Conservation (phyloP, 768 basidiomycete genomes). For the Rhizopogon salebrosus region DNA sequence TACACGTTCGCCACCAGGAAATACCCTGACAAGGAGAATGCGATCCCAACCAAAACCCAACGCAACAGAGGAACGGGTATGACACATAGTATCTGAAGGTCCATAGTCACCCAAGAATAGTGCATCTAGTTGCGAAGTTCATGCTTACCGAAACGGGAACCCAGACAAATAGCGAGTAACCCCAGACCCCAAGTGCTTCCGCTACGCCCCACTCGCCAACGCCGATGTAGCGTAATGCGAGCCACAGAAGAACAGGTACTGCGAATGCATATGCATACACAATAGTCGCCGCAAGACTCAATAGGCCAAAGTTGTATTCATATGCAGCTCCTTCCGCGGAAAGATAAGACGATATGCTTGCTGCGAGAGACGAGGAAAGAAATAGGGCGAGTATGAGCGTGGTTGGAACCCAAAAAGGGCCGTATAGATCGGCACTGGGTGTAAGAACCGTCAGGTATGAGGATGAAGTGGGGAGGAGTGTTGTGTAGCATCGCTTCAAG, state of each 20-base stretch:
- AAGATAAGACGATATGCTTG: slow-evolving; percentile 84
- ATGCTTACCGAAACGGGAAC: slow-evolving; percentile 73
- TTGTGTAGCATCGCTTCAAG: slow-evolving; percentile 69
- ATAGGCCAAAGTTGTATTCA: slow-evolving; percentile 82
- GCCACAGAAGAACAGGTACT: slow-evolving; percentile 80
- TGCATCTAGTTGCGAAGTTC: not conserved
- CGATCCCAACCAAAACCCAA: slow-evolving; percentile 72
- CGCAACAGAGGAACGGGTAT: slow-evolving; percentile 79
- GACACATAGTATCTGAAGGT: slow-evolving; percentile 74
- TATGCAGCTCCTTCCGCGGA: slow-evolving; percentile 51
- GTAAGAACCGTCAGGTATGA: slow-evolving; percentile 62
- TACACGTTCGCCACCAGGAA: slow-evolving; percentile 85
- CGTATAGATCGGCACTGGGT: slow-evolving; percentile 60
- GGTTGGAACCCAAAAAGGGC: slow-evolving; percentile 97
- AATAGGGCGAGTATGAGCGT: slow-evolving; percentile 92
- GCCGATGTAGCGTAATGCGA: slow-evolving; percentile 77
- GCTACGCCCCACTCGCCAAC: slow-evolving; percentile 87
- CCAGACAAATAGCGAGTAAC: slow-evolving; percentile 82
- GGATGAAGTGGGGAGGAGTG: slow-evolving; percentile 67
- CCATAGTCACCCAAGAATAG: not conserved
- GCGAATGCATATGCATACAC: slow-evolving; percentile 87
- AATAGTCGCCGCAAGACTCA: slow-evolving; percentile 76
- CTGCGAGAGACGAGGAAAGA: slow-evolving; percentile 87
- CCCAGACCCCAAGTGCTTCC: slow-evolving; percentile 79
- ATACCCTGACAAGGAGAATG: slow-evolving; percentile 77